A percentile compares a stretch with the other conserved stretches of the same genome.
Evolutionary conservation across 1,139 yeast genomes (phyloP).

Genomic region (Yamadazyma taylorii): DNA sequence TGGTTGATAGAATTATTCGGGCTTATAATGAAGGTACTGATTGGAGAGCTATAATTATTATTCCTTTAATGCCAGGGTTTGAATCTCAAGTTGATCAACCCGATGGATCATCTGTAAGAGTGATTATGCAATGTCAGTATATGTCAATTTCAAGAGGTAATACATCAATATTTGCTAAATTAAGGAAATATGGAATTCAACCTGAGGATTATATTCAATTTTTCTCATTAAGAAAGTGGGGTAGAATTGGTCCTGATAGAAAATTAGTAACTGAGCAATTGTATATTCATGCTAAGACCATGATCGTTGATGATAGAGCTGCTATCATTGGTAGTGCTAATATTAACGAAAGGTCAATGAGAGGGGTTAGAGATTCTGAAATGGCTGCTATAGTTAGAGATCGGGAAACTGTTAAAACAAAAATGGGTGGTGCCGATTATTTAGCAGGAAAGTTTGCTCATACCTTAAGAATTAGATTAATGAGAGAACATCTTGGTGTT

Average conservation of each 20-base stretch:
- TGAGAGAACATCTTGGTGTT: constrained; percentile 96
- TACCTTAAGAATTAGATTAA: constrained; percentile 80
- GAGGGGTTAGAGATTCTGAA: constrained; percentile 93
- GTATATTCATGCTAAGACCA: constrained; percentile 88
- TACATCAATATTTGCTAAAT: constrained; percentile 83
- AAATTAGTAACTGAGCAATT: constrained; percentile 85
- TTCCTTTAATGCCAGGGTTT: constrained; percentile 98
- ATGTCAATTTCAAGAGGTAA: constrained; percentile 91
- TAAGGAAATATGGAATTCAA: constrained; percentile 74
- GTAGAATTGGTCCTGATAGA: constrained; percentile 76
- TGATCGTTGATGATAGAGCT: constrained; percentile 91
- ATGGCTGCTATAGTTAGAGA: constrained; percentile 88
- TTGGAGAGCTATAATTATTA: constrained; percentile 90
- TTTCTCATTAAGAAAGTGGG: constrained; percentile 94
- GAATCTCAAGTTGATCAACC: constrained; percentile 91
- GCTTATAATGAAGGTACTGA: constrained; percentile 75
- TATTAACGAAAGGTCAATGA: constrained; percentile 92
- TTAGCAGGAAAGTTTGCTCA: constrained; percentile 88
- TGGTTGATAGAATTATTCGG: constrained; percentile 88
- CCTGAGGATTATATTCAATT: constrained; percentile 93
- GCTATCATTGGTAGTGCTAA: constrained; percentile 97
- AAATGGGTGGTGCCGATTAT: constrained; percentile 81
- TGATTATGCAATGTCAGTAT: constrained; percentile 96
- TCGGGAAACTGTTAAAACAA: constrained; percentile 67
- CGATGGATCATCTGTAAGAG: constrained; percentile 90